Base-by-base conservation (phyloP, 306 rosid genomes). In the Ziziphus jujuba region DNA sequence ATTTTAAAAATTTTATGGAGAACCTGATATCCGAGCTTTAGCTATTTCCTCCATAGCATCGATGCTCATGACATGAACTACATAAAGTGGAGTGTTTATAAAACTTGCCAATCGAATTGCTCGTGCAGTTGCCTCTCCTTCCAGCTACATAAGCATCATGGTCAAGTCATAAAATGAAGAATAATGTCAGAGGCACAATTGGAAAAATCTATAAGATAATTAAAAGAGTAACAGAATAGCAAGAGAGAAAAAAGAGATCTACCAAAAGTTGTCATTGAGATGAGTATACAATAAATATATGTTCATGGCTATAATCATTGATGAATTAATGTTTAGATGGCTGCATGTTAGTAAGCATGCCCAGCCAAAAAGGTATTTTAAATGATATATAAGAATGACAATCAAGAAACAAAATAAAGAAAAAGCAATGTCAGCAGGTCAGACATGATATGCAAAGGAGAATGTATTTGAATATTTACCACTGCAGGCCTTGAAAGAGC, bases 1-100 rank as follows among this genome's bases (percentile, higher is more conserved):
- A 24, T 33, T 19, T 51, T 38, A 36, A 65, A 73, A 52, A 7
- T 69, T 74, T 67, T 58, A 56, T 33, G 22, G 16, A 43, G 73
- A 71, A 92, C 98, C 97, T 87, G 84, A 72, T 84, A 85, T 89
- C 49, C 96, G 86, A 69, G 98, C 97, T 79, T 74, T 83, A 9
- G 98, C 96, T 72, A 92, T 83, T 78, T 92, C 98, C 84, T 92
- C 92, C 97, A 92, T 72, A 44, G 98, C 97, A 83, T 92, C 97
- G 50, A 87, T 92, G 89, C 98, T 92, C 98, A 92, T 92, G 70
- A 89, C 97, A 72, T 92, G 97, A 73, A 92, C 97, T 58, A 89
- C 91, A 68, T 92, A 89, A 48, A 92, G 85, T 53, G 98, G 97
- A 61, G 92, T 89, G 80, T 92, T 86, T 58, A 92, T 82, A 81